Evolutionary conservation across 495 filamentous ascomycete genomes (phyloP).

Genomic region (Parachaetomium inaequale): DNA sequence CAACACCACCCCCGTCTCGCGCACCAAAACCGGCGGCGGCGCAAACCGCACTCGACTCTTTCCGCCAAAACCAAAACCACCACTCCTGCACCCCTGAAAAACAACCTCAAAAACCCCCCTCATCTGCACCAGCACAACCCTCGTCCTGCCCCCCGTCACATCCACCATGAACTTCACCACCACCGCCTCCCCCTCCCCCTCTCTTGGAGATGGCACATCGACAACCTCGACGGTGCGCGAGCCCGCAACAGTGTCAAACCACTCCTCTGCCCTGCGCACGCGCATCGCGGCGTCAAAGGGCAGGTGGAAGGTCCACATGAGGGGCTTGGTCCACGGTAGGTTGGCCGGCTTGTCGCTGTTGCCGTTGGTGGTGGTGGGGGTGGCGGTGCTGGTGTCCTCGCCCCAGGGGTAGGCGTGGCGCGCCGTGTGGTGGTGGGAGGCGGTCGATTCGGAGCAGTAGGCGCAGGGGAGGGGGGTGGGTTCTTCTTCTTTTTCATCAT

Average conservation of each 20-base stretch:
- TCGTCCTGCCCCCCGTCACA: not conserved
- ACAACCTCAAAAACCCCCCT: constrained; percentile 1
- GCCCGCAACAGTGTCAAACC: not conserved
- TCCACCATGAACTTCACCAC: constrained; percentile 10
- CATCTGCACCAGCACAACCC: constrained; percentile 15
- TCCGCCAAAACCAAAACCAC: not conserved
- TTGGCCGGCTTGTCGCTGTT: not conserved
- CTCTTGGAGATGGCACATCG: not conserved
- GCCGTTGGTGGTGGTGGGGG: not conserved
- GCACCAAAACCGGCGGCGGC: not conserved
- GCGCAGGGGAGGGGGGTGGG: constrained; percentile 10
- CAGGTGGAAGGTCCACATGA: constrained; percentile 3
- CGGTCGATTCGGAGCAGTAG: constrained; percentile 17
- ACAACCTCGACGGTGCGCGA: not conserved
- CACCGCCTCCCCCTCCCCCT: not conserved
- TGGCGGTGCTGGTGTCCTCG: too few species aligned
- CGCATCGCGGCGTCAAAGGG: not conserved
- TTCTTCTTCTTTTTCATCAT: too few species aligned
- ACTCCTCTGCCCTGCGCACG: not conserved
- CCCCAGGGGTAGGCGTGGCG: not conserved
- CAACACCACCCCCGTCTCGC: not conserved
- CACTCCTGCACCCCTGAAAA: not conserved
- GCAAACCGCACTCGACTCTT: not conserved
- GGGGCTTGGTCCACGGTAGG: constrained; percentile 14
- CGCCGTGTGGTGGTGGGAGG: not conserved